Conservation (phyloP, 2,329 filamentous ascomycete genomes). For the Grosmannia serpens region DNA sequence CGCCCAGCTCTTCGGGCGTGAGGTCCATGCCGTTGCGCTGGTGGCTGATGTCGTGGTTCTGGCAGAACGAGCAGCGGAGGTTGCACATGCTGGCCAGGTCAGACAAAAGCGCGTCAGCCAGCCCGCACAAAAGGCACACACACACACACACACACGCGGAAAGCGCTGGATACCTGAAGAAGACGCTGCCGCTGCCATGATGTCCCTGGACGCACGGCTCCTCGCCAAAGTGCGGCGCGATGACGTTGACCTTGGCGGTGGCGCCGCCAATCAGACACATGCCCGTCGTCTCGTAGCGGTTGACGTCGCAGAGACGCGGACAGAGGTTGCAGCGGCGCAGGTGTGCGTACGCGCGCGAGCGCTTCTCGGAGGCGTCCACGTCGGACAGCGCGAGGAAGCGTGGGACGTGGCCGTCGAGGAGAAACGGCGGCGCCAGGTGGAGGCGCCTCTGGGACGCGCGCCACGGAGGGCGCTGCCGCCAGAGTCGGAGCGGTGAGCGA, state of each 20-base stretch:
- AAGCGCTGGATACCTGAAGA: slow-evolving; percentile 50
- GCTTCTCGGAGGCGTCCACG: slow-evolving; percentile 59
- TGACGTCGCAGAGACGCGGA: slow-evolving; percentile 64
- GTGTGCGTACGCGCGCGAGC: slow-evolving; percentile 62
- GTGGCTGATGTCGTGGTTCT: slow-evolving; percentile 77
- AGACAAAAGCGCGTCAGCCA: background rate
- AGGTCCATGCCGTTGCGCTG: slow-evolving; percentile 71
- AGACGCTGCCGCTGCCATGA: slow-evolving; percentile 68
- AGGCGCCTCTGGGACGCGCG: slow-evolving; percentile 18
- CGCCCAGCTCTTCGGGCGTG: slow-evolving; percentile 64
- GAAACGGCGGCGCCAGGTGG: slow-evolving; percentile 51
- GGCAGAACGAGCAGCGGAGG: slow-evolving; percentile 63
- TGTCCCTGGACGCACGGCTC: slow-evolving; percentile 76
- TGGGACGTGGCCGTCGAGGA: slow-evolving; percentile 64
- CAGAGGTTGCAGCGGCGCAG: slow-evolving; percentile 72
- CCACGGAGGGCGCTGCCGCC: background rate
- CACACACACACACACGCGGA: no score
- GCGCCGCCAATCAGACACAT: slow-evolving; percentile 64
- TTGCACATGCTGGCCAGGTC: slow-evolving; percentile 37
- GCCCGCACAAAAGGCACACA: background rate
- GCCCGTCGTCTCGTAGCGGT: slow-evolving; percentile 69
- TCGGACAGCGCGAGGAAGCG: slow-evolving; percentile 59
- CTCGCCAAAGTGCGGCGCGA: slow-evolving; percentile 78
- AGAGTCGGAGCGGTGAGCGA: background rate
- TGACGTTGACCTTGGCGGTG: slow-evolving; percentile 68